Percentiles rank a stretch among this genome's conserved stretches.
Conservation (phyloP, 1,284 basidiomycete species). For the Takashimella koratensis region DNA sequence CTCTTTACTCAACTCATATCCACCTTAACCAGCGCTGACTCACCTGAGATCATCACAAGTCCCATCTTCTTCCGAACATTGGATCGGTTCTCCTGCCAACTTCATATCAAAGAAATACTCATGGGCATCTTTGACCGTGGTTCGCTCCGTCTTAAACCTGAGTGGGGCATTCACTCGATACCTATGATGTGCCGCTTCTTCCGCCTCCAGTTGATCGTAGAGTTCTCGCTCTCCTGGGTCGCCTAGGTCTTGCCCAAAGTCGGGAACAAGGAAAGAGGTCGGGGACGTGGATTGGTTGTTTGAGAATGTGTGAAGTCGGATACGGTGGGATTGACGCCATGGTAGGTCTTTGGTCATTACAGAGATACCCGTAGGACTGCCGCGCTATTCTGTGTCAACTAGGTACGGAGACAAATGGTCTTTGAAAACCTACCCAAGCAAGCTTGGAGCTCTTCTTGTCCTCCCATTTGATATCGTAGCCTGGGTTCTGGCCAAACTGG, state of each 20-base stretch:
- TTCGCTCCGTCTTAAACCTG: slow-evolving; percentile 17
- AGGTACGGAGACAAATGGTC: neutral
- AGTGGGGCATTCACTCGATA: slow-evolving; percentile 3
- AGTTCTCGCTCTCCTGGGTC: neutral
- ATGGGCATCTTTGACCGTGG: slow-evolving; percentile 13
- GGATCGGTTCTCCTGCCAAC: slow-evolving; percentile 39
- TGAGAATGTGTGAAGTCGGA: slow-evolving; percentile 49
- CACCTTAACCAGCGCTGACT: slow-evolving; percentile 9
- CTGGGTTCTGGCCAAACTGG: slow-evolving; percentile 46
- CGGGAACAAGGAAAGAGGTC: slow-evolving; percentile 27
- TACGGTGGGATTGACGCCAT: slow-evolving; percentile 51
- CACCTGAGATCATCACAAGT: slow-evolving; percentile 42
- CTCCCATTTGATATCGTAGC: slow-evolving; percentile 50
- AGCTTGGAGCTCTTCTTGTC: slow-evolving; percentile 47
- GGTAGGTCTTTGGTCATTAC: slow-evolving; percentile 45
- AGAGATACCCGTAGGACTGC: slow-evolving; percentile 51
- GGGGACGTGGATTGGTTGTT: slow-evolving; percentile 32
- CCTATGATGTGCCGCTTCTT: neutral
- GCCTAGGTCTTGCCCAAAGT: slow-evolving; percentile 9
- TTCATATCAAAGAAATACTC: slow-evolving; percentile 45
- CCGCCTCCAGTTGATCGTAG: neutral
- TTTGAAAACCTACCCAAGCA: slow-evolving; percentile 45
- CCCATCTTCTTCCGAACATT: slow-evolving; percentile 43
- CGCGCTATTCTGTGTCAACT: slow-evolving; percentile 21
- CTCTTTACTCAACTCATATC: neutral